Conservation (phyloP, 2,329 filamentous ascomycete genomes). For the Calonectria montana region DNA sequence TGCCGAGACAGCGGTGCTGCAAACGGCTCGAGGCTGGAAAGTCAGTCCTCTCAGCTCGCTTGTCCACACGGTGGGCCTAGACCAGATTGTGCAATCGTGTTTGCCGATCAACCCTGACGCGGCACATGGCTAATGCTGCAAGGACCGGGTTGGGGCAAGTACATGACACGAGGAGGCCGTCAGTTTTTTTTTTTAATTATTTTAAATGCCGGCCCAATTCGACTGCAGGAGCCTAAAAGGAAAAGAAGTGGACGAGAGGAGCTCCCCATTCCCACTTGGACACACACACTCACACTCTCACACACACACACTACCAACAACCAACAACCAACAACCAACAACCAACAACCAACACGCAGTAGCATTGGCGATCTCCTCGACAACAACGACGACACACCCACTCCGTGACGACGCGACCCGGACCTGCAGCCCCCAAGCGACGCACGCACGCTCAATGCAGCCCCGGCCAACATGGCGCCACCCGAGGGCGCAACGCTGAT, state of each 20-base stretch:
- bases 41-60: not conserved
- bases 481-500: constrained; percentile 34
- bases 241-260: not conserved
- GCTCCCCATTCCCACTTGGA: not conserved
- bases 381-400: not conserved
- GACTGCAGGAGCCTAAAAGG: not conserved
- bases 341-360: not conserved
- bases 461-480: constrained; percentile 26
- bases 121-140: not conserved
- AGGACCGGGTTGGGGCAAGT: not conserved
- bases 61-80: not conserved
- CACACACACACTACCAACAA: not conserved
- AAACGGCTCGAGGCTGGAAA: not conserved
- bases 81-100: constrained; percentile 3
- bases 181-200: not conserved
- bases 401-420: not conserved
- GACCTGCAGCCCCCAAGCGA: not conserved
- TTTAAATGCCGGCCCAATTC: constrained; percentile 1
- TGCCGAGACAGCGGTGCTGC: not conserved
- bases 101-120: constrained; percentile 8
- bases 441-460: constrained; percentile 13
- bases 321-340: not conserved
- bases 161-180: not conserved
- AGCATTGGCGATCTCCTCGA: not conserved
- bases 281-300: not conserved